Evolutionary conservation across 805 yeast genomes (phyloP).

Genomic region (Hermanozyma aechmeae): DNA sequence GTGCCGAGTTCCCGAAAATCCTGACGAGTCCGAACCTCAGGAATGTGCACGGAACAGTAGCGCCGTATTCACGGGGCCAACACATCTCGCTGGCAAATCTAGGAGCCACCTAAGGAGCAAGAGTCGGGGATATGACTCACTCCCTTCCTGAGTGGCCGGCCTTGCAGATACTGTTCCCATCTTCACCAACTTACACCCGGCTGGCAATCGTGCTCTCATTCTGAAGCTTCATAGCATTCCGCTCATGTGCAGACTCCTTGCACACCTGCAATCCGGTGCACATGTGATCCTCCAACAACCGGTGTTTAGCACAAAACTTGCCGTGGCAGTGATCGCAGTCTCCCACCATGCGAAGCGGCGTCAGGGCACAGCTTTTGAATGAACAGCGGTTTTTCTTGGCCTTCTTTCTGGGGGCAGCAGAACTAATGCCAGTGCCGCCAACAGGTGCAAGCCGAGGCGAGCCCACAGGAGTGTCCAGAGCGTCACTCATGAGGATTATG

Average conservation of each 20-base stretch:
- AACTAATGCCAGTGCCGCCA: too few species aligned
- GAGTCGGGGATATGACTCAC: too few species aligned
- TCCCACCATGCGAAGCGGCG: slow-evolving; percentile 64
- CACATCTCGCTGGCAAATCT: too few species aligned
- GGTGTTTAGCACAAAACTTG: slow-evolving; percentile 78
- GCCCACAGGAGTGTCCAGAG: slow-evolving; percentile 13
- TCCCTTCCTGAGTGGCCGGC: too few species aligned
- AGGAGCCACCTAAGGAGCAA: too few species aligned
- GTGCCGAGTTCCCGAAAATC: too few species aligned
- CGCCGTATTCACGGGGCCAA: too few species aligned
- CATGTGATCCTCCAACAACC: slow-evolving; percentile 75
- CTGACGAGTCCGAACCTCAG: too few species aligned
- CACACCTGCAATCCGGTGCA: slow-evolving; percentile 73
- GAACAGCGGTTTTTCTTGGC: slow-evolving; percentile 40
- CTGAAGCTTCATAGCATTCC: slow-evolving; percentile 75
- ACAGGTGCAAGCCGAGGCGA: slow-evolving; percentile 11
- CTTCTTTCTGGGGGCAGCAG: slow-evolving; percentile 14
- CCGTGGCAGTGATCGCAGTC: slow-evolving; percentile 81
- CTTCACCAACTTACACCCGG: slow-evolving; percentile 59
- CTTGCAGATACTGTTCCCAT: too few species aligned
- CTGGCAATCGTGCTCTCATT: slow-evolving; percentile 77
- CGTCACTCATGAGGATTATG: slow-evolving; percentile 19
- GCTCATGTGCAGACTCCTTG: slow-evolving; percentile 73
- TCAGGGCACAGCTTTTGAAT: slow-evolving; percentile 50
- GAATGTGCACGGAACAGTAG: too few species aligned